These are phyloP conservation scores for Suillus hirtellus DNA, from an alignment of 768 basidiomycete genomes.

Conservation along the genomic window DNA sequence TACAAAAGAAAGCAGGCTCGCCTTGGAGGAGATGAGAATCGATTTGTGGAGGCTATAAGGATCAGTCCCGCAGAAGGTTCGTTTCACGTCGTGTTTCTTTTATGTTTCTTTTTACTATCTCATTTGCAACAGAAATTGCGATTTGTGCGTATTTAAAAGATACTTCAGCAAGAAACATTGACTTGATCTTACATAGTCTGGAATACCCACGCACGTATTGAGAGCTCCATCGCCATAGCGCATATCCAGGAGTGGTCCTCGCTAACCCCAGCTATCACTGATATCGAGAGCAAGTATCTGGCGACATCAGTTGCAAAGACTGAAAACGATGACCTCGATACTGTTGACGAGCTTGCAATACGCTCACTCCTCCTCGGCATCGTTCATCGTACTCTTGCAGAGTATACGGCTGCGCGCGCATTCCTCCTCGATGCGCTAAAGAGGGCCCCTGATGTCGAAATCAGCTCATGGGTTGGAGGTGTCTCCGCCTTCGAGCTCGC, in stretches of 20 bases:
- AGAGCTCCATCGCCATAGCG: constrained; percentile 49
- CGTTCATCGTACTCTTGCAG: constrained; percentile 56
- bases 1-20: constrained; percentile 68
- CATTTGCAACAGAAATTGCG: constrained; percentile 52
- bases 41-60: constrained; percentile 55
- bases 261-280: constrained; percentile 46
- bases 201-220: constrained; percentile 73
- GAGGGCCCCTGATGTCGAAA: constrained; percentile 40
- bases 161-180: constrained; percentile 5
- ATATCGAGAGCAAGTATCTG: constrained; percentile 34
- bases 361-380: constrained; percentile 71
- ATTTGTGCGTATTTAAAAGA: constrained; percentile 52
- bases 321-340: constrained; percentile 53
- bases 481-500: constrained; percentile 71
- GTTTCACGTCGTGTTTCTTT: constrained; percentile 17
- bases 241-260: constrained; percentile 58
- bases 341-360: constrained; percentile 67
- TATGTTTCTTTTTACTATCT: constrained; percentile 11
- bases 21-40: constrained; percentile 50
- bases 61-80: constrained; percentile 73
- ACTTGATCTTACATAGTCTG: constrained; percentile 51
- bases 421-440: constrained; percentile 55
- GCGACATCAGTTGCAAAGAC: not conserved
- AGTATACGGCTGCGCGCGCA: constrained; percentile 43
- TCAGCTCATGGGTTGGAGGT: constrained; percentile 68